Evolutionary conservation across 2,329 filamentous ascomycete species (phyloP), one percentile per base, ranked within the genome.

Genomic region (Berkeleyomyces basicola): DNA sequence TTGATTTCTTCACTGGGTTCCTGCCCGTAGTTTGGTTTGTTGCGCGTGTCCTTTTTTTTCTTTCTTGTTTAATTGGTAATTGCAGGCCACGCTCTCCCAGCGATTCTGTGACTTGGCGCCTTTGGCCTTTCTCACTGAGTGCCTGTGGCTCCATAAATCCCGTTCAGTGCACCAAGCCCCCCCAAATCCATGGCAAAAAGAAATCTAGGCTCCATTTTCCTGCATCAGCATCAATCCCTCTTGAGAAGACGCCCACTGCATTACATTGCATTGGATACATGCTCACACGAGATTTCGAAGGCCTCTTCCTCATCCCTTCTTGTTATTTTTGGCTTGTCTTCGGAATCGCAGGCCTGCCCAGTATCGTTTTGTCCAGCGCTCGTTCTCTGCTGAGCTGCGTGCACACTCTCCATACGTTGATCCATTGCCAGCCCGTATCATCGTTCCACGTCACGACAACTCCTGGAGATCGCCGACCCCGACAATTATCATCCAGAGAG

Each of bases 121-220:
- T 46, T 37, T 37, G 33, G 51, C 51, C 33, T 36, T 23, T 23
- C 23, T 23, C 23, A 23, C 23, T 23, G 23, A 23, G 23, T 23
- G 23, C 23, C 23, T 23, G 23, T 23, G 23, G 23, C 55, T 36
- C 55, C 43, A 39, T 14, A 58, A 58, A 58, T 58, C 55, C 55
- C 43, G 4, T 42, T 3, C 36, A 55, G 51, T 39, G 11, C 14
- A 55, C 16, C 11, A 53, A 37, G 40, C 55, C 10, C 10, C 11
- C 59, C 59, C 47, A 61, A 49, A 47, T 14, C 44, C 47, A 47
- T 16, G 16, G 49, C 39, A 43, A 61, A 55, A 47, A 33, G 42
- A 44, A 64, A 62, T 55, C 59, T 60, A 64, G 59, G 63, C 63
- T 64, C 63, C 63, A 64, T 64, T 10, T 62, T 62, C 46, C 14